phyloP scores from a whole-genome alignment of 257 asterid species.

The Solanum sitiens region DNA sequence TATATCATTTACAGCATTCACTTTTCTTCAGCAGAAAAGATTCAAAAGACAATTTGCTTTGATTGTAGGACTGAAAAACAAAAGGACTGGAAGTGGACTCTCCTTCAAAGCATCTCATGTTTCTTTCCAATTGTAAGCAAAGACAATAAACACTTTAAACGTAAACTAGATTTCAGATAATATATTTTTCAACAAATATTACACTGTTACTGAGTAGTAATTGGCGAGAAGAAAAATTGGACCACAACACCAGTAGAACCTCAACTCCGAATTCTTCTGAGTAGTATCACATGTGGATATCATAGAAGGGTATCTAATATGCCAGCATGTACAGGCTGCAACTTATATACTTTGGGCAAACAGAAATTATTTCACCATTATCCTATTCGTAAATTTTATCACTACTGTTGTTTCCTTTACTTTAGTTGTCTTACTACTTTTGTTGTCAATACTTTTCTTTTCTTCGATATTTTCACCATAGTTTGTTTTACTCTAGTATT shows the following conservation, averaged over 20 bases:
- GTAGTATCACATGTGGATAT: background rate
- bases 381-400: background rate
- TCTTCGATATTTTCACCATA: background rate
- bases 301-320: background rate
- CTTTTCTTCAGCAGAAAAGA: background rate
- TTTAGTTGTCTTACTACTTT: background rate
- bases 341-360: background rate
- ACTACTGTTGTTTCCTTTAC: background rate
- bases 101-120: background rate
- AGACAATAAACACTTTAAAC: background rate
- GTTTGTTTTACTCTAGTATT: background rate
- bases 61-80: background rate
- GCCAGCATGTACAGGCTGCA: background rate
- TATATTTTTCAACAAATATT: background rate
- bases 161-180: background rate
- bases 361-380: background rate
- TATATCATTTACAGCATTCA: background rate
- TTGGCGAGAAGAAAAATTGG: background rate
- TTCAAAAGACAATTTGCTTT: background rate
- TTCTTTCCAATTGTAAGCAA: background rate
- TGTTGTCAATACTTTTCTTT: background rate
- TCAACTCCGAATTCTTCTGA: background rate
- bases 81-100: background rate
- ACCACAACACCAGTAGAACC: background rate
- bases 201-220: background rate